These are phyloP conservation scores for Brassica nigra DNA, from an alignment of 345 rosid species.

Conservation along the genomic window DNA sequence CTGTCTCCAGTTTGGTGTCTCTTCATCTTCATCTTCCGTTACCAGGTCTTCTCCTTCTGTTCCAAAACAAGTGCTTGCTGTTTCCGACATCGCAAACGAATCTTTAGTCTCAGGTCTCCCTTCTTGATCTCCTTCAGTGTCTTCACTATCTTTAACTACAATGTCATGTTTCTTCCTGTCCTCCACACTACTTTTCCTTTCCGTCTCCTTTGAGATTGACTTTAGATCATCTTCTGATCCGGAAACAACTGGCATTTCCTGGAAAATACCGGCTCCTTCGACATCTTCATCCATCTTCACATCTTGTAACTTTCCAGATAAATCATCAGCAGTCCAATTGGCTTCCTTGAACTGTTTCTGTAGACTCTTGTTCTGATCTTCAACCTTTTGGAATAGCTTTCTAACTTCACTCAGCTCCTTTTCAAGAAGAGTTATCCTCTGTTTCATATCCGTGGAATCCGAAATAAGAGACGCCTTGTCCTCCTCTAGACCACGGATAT, in stretches of 20 bases:
- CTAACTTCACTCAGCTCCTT: slow-evolving; percentile 57
- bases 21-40: slow-evolving; percentile 54
- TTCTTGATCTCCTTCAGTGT: slow-evolving; percentile 28
- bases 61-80: slow-evolving; percentile 43
- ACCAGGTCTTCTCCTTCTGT: slow-evolving; percentile 45
- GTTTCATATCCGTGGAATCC: slow-evolving; percentile 44
- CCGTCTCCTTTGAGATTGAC: slow-evolving; percentile 22
- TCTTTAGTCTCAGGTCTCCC: slow-evolving; percentile 49
- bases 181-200: slow-evolving; percentile 2
- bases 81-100: slow-evolving; percentile 38
- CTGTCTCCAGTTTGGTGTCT: slow-evolving; percentile 65
- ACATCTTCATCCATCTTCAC: slow-evolving; percentile 59
- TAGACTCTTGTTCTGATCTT: slow-evolving; percentile 53
- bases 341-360: slow-evolving; percentile 58
- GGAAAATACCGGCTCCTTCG: slow-evolving; percentile 41
- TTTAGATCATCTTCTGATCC: slow-evolving; percentile 29
- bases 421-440: slow-evolving; percentile 57
- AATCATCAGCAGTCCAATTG: slow-evolving; percentile 44
- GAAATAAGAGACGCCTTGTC: slow-evolving; percentile 56
- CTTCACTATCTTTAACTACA: slow-evolving; percentile 32
- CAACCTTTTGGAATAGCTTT: slow-evolving; percentile 49
- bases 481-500: slow-evolving; percentile 57
- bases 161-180: slow-evolving; percentile 14
- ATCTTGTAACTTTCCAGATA: slow-evolving; percentile 55
- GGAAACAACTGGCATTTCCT: slow-evolving; percentile 19